Percentiles rank a stretch among this genome's conserved stretches.
phyloP scores from a whole-genome alignment of 106 monocot genomes.

The Alisma plantagoaquatica region DNA sequence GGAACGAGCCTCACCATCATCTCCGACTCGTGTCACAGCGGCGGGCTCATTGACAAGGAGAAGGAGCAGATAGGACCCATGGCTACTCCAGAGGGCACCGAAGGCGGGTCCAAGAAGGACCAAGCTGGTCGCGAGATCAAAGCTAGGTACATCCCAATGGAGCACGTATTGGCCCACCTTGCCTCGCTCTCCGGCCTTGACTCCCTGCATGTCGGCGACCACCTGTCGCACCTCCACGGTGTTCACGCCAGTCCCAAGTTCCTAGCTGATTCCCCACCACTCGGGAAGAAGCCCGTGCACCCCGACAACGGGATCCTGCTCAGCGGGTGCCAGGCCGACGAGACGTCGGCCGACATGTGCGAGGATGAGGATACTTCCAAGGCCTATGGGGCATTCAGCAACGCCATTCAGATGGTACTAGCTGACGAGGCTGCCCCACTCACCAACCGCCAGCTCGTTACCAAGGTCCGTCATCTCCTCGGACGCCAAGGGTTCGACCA shows the following conservation, averaged over 20 bases:
- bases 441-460: constrained; percentile 54
- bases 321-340: constrained; percentile 74
- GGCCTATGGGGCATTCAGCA: constrained; percentile 72
- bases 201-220: constrained; percentile 50
- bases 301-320: constrained; percentile 57
- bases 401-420: constrained; percentile 40
- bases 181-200: constrained; percentile 35
- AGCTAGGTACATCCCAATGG: constrained; percentile 21
- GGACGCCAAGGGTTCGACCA: constrained; percentile 30
- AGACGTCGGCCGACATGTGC: constrained; percentile 74
- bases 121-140: background rate
- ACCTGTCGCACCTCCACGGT: constrained; percentile 51
- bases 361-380: constrained; percentile 4
- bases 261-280: background rate
- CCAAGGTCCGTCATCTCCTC: constrained; percentile 27
- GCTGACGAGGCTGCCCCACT: constrained; percentile 13
- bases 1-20: constrained; percentile 61
- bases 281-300: background rate
- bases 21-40: constrained; percentile 96
- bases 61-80: constrained; percentile 82
- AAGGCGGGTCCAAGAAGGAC: too few relatives aligned
- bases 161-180: constrained; percentile 38
- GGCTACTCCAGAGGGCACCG: background rate
- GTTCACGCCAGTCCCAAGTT: constrained; percentile 32
- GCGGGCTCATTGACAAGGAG: constrained; percentile 86